Percentiles rank a stretch among this genome's conserved stretches.
Conservation (phyloP, 768 basidiomycete species). For the Lentinula sp. region DNA sequence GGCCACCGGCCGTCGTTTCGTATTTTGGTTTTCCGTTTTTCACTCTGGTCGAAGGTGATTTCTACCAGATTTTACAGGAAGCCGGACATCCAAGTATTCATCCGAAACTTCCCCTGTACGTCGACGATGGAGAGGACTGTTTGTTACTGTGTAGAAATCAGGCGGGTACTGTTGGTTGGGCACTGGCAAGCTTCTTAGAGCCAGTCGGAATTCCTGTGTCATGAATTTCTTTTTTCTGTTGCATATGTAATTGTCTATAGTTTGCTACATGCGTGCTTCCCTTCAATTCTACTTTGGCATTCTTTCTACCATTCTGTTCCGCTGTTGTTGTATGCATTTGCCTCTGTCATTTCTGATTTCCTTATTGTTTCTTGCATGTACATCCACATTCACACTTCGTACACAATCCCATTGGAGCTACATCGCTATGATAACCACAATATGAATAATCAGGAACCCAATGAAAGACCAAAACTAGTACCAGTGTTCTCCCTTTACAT, state of each 20-base stretch:
- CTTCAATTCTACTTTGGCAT: neutral
- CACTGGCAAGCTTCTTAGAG: conserved; percentile 73
- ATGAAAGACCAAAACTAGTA: neutral
- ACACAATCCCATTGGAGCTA: neutral
- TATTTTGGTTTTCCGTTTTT: conserved; percentile 80
- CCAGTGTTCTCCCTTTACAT: neutral
- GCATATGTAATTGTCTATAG: neutral
- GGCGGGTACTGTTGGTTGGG: conserved; percentile 63
- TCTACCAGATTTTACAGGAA: conserved; percentile 67
- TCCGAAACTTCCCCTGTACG: conserved; percentile 65
- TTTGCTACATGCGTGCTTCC: neutral
- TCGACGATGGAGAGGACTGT: conserved; percentile 76
- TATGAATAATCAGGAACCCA: neutral
- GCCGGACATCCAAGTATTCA: conserved; percentile 75
- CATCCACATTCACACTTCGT: neutral
- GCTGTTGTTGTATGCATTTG: neutral
- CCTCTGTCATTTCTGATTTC: neutral
- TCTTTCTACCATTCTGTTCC: neutral
- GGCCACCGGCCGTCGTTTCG: conserved; percentile 53
- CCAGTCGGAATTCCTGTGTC: conserved; percentile 35
- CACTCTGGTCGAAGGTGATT: conserved; percentile 52
- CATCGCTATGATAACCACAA: neutral
- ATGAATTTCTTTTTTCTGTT: conserved; percentile 6
- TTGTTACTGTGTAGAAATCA: conserved; percentile 63
- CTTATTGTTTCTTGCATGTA: neutral